Evolutionary conservation across 2,329 filamentous ascomycete genomes (phyloP).

Genomic region (Stemphylium beticola): DNA sequence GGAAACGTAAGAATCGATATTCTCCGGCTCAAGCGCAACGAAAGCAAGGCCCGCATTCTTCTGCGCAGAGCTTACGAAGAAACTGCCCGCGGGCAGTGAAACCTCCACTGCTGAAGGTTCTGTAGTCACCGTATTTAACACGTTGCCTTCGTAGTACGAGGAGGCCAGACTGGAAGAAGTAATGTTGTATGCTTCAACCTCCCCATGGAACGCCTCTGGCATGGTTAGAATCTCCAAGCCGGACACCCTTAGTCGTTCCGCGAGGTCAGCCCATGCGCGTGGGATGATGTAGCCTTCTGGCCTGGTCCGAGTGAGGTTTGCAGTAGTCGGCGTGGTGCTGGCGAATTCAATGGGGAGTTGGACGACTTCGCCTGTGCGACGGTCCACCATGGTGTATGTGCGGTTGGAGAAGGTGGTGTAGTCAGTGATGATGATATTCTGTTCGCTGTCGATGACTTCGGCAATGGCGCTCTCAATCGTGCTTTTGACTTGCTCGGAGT

Average conservation of each 20-base stretch:
- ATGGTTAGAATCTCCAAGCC: constrained; percentile 44
- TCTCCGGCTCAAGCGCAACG: constrained; percentile 48
- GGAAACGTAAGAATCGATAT: constrained; percentile 47
- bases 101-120: constrained; percentile 33
- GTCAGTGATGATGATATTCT: constrained; percentile 44
- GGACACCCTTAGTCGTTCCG: constrained; percentile 38
- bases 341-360: constrained; percentile 44
- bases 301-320: constrained; percentile 43
- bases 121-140: constrained; percentile 43
- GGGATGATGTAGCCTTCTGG: constrained; percentile 48
- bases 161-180: constrained; percentile 34
- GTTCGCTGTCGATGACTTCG: constrained; percentile 31
- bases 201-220: constrained; percentile 32
- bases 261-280: constrained; percentile 44
- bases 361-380: constrained; percentile 37
- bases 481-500: constrained; percentile 30
- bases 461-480: constrained; percentile 39
- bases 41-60: constrained; percentile 49
- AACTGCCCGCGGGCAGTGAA: constrained; percentile 41
- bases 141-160: constrained; percentile 44
- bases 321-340: constrained; percentile 43
- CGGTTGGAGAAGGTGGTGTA: constrained; percentile 32
- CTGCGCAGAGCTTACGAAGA: constrained; percentile 43
- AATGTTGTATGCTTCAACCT: constrained; percentile 46
- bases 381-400: constrained; percentile 46